Base-by-base conservation (phyloP, 2,329 filamentous ascomycete species). In the Aureobasidium sp. region DNA sequence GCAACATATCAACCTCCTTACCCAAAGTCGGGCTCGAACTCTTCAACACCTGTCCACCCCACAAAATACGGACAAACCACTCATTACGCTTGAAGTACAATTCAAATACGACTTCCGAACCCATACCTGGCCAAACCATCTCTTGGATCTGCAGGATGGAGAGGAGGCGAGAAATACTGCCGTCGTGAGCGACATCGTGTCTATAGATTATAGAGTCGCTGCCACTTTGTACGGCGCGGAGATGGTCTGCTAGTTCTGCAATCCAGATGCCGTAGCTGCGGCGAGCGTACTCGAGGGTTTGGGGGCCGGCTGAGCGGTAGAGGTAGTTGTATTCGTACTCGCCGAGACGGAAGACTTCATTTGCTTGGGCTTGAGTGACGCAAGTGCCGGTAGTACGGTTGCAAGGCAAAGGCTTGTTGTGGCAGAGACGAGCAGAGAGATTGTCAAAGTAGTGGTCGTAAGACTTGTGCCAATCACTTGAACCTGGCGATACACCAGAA, bases 41-140 rank as follows among this genome's bases (percentile, higher is more conserved):
- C 64, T 76, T 82, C 67, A 96, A 74, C 1, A 91, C 83, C 75
- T 86, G 81, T 0, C 93, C 93, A 45, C 90, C 85, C 82, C 91
- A 95, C 1, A 96, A 79, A 0, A 95, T 88, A 9, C 93, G 84
- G 1, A 94, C 76, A 69, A 85, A 92, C 59, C 72, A 73, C 69
- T 72, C 69, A n/a, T 73, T 69, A 48, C 76, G 75, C 71, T 81
- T 83, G 4, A 36, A 40, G 72, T 90, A 94, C 36, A 95, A 74
- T 80, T 95, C 93, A 74, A 95, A 94, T 0, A 94, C 87, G 0
- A 95, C 83, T 78, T 95, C 93, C 13, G 88, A 84, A 0, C 93
- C 93, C 92, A 95, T 94, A 0, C 93, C 93, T 0, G 93, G 93
- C 93, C 93, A 95, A 1, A 94, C 89, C 92, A 95, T 95, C 61